Base-by-base conservation (phyloP, 2,329 filamentous ascomycete species). In the Chalara sp. region DNA sequence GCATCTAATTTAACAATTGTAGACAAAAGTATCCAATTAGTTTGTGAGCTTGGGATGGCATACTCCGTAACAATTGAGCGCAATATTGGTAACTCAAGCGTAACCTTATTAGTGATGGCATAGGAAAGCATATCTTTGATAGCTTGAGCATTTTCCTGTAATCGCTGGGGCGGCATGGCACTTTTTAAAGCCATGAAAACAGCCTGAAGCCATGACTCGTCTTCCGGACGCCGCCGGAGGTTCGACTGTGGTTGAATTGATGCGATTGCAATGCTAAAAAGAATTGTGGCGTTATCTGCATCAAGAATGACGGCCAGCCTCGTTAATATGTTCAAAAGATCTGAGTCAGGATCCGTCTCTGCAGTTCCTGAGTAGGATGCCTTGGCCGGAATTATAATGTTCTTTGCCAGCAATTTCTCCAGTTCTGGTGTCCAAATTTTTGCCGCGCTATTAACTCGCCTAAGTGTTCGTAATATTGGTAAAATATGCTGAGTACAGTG, bases 191-290 rank as follows among this genome's bases (percentile, higher is more conserved):
- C 53, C 29, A 69, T 66, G 49, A 76, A 76, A n/a, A 75, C 61
- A 3, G 67, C 68, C 58, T 76, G 73, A 46, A 79, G 58, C 74
- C 75, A 78, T 11, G 68, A 64, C 39, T 70, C 70, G 59, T 78
- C 75, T 29, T 68, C 61, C 6, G 67, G 68, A 56, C 72, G 68
- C 37, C 69, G 64, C 46, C 73, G 71, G 44, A 72, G 71, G 8
- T 68, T 67, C 50, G 70, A 66, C 50, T 70, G 65, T 13, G 70
- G 47, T n/a, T 62, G 70, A 12, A 75, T 65, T 35, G 70, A 71
- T 35, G 71, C 68, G 29, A 71, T 68, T 4, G 73, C 71, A 51
- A 73, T 67, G 48, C 74, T 69, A 47, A 76, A 72, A 5, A 76
- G 61, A 6, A 70, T 61, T 1, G 73, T 68, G 64, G 65, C 49